A percentile compares a stretch with the other conserved stretches of the same genome.
Conservation (phyloP, 441 rosid genomes). For the Oxalis stricta region DNA sequence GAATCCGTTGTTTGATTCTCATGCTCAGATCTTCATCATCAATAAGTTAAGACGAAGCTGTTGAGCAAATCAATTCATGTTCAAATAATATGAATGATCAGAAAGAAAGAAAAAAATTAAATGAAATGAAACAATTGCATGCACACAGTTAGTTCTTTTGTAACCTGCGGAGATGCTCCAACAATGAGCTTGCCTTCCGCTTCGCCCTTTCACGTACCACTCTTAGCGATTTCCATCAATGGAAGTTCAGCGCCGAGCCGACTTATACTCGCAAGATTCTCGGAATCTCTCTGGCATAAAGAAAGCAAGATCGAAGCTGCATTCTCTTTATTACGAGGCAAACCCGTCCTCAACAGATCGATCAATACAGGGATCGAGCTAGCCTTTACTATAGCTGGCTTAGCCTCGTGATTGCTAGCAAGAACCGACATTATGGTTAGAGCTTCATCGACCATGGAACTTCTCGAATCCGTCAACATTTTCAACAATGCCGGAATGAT, state of each 20-base stretch:
- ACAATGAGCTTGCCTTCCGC: conserved; percentile 52
- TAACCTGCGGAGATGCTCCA: conserved; percentile 50
- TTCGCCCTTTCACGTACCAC: conserved; percentile 81
- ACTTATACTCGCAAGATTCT: conserved; percentile 39
- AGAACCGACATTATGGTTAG: conserved; percentile 67
- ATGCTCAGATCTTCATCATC: conserved; percentile 19
- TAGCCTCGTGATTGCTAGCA: conserved; percentile 64
- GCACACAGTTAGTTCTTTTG: conserved; percentile 21
- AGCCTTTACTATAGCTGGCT: conserved; percentile 53
- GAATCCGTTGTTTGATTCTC: conserved; percentile 22
- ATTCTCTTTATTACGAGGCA: conserved; percentile 60
- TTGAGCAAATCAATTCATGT: conserved; percentile 14
- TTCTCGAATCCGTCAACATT: conserved; percentile 50
- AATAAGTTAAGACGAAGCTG: conserved; percentile 9
- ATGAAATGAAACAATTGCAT: conserved; percentile 1
- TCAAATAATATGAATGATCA: conserved; percentile 21
- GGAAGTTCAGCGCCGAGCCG: conserved; percentile 67
- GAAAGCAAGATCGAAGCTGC: conserved; percentile 63
- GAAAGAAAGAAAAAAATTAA: conserved; percentile 1
- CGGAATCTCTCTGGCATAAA: conserved; percentile 71
- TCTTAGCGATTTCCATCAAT: conserved; percentile 52
- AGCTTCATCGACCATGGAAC: conserved; percentile 59
- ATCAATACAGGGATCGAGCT: conserved; percentile 46
- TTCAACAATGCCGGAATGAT: conserved; percentile 45
- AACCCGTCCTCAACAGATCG: conserved; percentile 46